These are phyloP conservation scores for Arabidopsis thaliana DNA, from an alignment of 345 rosid species.

Conservation along the genomic window TAIR10.1 NC_003074.8:7084501-7085000, in stretches of 20 bases:
- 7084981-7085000: constrained; percentile 30
- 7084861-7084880: constrained; percentile 30
- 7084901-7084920: constrained; percentile 24
- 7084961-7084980: constrained; percentile 10
- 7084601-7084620: background rate
- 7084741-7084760: background rate
- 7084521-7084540: background rate
- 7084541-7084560: background rate
- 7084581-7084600: background rate
- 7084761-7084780: constrained; percentile 17
- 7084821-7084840: constrained; percentile 10
- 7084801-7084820: background rate
- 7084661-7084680: background rate
- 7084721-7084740: background rate
- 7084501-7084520: background rate
- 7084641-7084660: background rate
- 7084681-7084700: background rate
- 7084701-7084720: background rate
- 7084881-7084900: constrained; percentile 30
- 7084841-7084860: constrained; percentile 15
- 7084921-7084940: constrained; percentile 18
- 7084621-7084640: background rate
- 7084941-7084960: constrained; percentile 18
- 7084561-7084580: background rate
- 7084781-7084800: background rate